Conservation (phyloP, 805 yeast species). For the Candida tallmaniae region DNA sequence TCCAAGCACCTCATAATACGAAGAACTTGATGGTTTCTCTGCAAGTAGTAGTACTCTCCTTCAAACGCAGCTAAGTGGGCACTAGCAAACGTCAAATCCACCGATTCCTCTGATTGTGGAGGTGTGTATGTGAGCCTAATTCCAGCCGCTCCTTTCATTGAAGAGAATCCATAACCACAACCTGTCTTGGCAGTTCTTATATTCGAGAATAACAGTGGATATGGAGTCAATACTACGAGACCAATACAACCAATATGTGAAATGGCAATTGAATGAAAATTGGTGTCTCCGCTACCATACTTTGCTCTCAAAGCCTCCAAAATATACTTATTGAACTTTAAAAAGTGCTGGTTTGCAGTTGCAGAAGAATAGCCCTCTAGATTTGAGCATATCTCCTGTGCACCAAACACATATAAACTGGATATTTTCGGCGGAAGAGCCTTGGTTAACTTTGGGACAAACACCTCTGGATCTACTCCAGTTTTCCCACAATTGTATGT, state of each 20-base stretch:
- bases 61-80: conserved; percentile 80
- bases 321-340: conserved; percentile 30
- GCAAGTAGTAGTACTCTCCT: conserved; percentile 44
- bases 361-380: conserved; percentile 48
- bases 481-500: conserved; percentile 59
- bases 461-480: conserved; percentile 28
- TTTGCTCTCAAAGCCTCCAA: conserved; percentile 28
- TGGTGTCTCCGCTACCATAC: conserved; percentile 22
- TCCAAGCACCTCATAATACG: conserved; percentile 49
- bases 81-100: conserved; percentile 56
- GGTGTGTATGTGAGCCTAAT: conserved; percentile 41
- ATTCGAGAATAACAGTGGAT: conserved; percentile 25
- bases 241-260: conserved; percentile 58
- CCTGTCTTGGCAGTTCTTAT: conserved; percentile 31
- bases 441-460: conserved; percentile 22
- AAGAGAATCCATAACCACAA: conserved; percentile 57
- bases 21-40: conserved; percentile 51
- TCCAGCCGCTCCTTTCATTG: conserved; percentile 73
- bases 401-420: conserved; percentile 54
- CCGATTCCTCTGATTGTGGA: conserved; percentile 15
- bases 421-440: conserved; percentile 32
- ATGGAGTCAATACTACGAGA: conserved; percentile 45
- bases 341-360: conserved; percentile 32
- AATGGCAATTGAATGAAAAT: conserved; percentile 40
- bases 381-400: conserved; percentile 59